Evolutionary conservation across 2,329 filamentous ascomycete genomes (phyloP).

Genomic region (Akanthomyces lecanii): DNA sequence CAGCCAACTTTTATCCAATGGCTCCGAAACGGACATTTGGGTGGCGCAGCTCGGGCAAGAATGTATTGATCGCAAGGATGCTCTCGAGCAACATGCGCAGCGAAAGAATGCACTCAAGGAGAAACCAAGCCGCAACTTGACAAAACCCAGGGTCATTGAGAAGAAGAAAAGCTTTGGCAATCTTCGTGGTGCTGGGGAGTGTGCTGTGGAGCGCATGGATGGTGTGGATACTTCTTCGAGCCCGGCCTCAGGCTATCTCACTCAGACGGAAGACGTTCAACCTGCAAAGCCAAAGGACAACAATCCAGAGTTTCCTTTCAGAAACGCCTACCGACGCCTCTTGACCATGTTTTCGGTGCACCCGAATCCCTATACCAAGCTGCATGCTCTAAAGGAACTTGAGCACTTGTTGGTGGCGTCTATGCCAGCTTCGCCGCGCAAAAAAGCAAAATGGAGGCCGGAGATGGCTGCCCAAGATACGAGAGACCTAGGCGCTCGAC

Average conservation of each 20-base stretch:
- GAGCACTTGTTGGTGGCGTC: conserved; percentile 77
- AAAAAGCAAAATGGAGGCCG: conserved; percentile 28
- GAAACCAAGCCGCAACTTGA: conserved; percentile 38
- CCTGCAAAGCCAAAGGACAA: neutral
- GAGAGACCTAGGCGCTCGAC: conserved; percentile 31
- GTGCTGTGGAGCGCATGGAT: conserved; percentile 30
- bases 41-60: conserved; percentile 66
- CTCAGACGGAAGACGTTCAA: conserved; percentile 11
- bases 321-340: conserved; percentile 72
- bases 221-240: conserved; percentile 24
- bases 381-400: conserved; percentile 77
- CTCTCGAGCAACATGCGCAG: conserved; percentile 45
- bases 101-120: conserved; percentile 37
- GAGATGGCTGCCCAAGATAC: conserved; percentile 24
- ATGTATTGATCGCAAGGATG: conserved; percentile 59
- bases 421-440: conserved; percentile 39
- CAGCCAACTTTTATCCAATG: conserved; percentile 76
- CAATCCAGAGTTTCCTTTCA: conserved; percentile 67
- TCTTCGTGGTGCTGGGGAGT: conserved; percentile 49
- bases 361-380: conserved; percentile 80
- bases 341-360: conserved; percentile 85
- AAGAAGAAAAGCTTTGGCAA: conserved; percentile 68
- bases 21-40: conserved; percentile 91
- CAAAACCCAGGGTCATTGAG: conserved; percentile 51
- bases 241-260: conserved; percentile 4